Base-by-base conservation (phyloP, 306 rosid genomes). In the Styphnolobium japonicum region DNA sequence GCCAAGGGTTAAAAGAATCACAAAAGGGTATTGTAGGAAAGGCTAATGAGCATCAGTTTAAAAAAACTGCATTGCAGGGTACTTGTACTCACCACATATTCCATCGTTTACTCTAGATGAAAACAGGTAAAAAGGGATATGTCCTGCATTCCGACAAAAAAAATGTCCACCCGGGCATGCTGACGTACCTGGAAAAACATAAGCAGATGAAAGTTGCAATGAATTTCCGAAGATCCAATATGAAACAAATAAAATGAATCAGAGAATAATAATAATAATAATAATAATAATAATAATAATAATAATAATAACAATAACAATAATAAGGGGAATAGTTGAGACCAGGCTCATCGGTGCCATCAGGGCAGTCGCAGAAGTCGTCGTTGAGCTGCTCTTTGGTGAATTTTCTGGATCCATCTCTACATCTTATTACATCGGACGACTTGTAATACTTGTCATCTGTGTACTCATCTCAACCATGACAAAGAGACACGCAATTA, bases 261-360 rank as follows among this genome's bases (percentile, higher is more conserved):
- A 10, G 36, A 29, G 18, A 48, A 18, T 39, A 45, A 51, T 49
- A 3, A 36, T 46, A 14, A 3, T 3, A 21, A n/a, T 9, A 10
- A 6, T 3, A 77, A 5, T 0, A 7, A 45, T 0, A 9, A 53
- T 4, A n/a, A 11, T 5, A 5, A 34, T 0, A 5, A 14, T 0
- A 2, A n/a, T n/a, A n/a, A n/a, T n/a, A n/a, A n/a, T n/a, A n/a
- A n/a, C n/a, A n/a, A n/a, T n/a, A n/a, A n/a, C n/a, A n/a, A n/a
- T n/a, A 18, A 8, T 14, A 11, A 16, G 4, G 6, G 57, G 15
- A 56, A 65, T n/a, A 34, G 67, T 21, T 79, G 21, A 40, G 25
- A 96, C 99, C 99, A 57, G 99, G 99, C 57, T 96, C 99, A 80
- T 96, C 99, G 29, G 99, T 90, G 81, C 98, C 99, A 77, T 96